Base-by-base conservation (phyloP, 371 early-diverging fungal species). In the Umbelopsis sp. region DNA sequence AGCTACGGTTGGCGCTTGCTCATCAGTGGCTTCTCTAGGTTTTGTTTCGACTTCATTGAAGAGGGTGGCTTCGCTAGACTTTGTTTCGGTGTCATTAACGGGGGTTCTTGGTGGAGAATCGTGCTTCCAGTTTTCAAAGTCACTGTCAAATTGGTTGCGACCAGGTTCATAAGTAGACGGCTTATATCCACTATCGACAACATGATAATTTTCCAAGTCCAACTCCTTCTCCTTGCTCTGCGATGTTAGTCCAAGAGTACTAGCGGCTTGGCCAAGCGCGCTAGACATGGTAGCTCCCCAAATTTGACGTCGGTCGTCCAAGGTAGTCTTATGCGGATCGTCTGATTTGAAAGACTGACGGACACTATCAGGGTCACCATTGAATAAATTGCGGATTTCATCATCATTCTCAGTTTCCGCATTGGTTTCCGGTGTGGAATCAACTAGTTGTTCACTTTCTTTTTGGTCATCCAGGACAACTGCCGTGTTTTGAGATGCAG, bases 271-370 rank as follows among this genome's bases (percentile, higher is more conserved):
- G 8, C 16, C 25, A 16, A 57, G 29, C 11, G 57, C 57, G 18
- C 32, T 37, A 29, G 35, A 18, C 35, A 57, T 11, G 7, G 18
- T 57, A 10, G 57, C 57, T 5, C 35, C 57, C 57, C 57, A 57
- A 35, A 57, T 57, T n/a, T 57, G 57, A 35, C 57, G 57, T 16
- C 57, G 57, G 29, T 57, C 35, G 57, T 57, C 57, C 37, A 57
- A 12, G 14, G 57, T 25, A 4, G 57, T 35, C 35, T 35, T 57
- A 18, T 18, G 29, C 5, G 16, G 18, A 32, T 57, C 32, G 18
- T 16, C 10, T 35, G 35, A 16, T 18, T 29, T 29, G 35, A 25
- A 57, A 4, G 57, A 32, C 57, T 57, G 57, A 14, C 57, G 57
- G 6, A 57, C 57, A 14, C 32, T 57, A 29, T 57, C 57, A 16